Conservation (phyloP, 371 early-diverging fungal genomes). For the Cokeromyces recurvatus region DNA sequence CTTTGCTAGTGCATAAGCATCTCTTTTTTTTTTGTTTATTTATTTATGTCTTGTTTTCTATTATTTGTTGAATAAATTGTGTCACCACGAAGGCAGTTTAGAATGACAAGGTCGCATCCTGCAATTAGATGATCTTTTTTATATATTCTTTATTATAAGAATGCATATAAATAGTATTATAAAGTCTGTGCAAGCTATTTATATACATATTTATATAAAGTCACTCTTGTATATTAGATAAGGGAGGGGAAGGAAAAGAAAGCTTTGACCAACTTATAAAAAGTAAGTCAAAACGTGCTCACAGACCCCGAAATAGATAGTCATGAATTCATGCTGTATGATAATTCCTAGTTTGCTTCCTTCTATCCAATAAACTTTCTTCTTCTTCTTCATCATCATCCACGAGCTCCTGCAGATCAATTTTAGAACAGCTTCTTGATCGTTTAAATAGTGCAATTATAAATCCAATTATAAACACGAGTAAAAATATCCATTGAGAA, state of each 20-base stretch:
- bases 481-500: constrained; percentile 52
- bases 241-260: no score
- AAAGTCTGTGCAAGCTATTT: no score
- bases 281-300: no score
- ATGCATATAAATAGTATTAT: constrained; percentile 5
- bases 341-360: constrained; percentile 8
- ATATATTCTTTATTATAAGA: not conserved
- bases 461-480: constrained; percentile 34
- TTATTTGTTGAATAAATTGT: no score
- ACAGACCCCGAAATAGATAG: no score
- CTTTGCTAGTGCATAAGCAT: no score
- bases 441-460: constrained; percentile 16
- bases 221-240: no score
- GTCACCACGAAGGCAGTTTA: constrained; percentile 13
- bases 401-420: constrained; percentile 19
- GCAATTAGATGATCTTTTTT: constrained; percentile 7
- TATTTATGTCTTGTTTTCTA: no score
- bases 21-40: no score
- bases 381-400: constrained; percentile 26
- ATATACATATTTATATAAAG: no score
- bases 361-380: constrained; percentile 14
- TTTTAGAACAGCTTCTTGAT: constrained; percentile 20
- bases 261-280: no score
- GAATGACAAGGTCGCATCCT: constrained; percentile 15
- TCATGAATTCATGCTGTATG: no score